Evolutionary conservation across 83 land plant genomes (phyloP).

Genomic region (Thuja plicata): DNA sequence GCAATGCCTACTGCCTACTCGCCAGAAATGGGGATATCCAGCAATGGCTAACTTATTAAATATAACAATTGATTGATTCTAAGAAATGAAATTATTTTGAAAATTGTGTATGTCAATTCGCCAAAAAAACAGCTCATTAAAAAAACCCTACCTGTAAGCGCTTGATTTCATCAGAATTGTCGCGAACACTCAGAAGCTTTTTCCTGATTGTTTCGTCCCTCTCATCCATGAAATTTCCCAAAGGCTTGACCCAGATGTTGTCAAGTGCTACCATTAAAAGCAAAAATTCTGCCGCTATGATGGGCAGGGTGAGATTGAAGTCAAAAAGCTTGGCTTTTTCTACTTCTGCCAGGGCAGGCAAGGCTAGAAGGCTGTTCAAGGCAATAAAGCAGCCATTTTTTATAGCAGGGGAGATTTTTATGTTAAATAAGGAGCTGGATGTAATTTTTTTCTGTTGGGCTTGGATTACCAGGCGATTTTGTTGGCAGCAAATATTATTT

Average conservation of each 20-base stretch:
- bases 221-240: slow-evolving; percentile 76
- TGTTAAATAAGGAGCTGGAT: not conserved
- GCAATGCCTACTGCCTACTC: not conserved
- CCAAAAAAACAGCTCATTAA: not conserved
- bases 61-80: not conserved
- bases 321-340: slow-evolving; percentile 84
- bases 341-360: slow-evolving; percentile 52
- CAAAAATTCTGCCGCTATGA: slow-evolving; percentile 71
- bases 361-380: slow-evolving; percentile 23
- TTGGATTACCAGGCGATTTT: not conserved
- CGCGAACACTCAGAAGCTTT: slow-evolving; percentile 68
- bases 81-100: not conserved
- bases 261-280: slow-evolving; percentile 80
- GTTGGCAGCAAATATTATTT: not conserved
- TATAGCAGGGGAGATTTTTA: not conserved
- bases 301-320: slow-evolving; percentile 80
- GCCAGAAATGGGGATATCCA: not conserved
- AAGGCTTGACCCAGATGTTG: slow-evolving; percentile 78
- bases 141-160: slow-evolving; percentile 26
- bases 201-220: slow-evolving; percentile 61
- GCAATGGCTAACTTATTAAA: not conserved
- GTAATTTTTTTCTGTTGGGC: not conserved
- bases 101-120: not conserved
- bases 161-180: slow-evolving; percentile 79
- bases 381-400: slow-evolving; percentile 18